Base-by-base conservation (phyloP, 2,329 filamentous ascomycete species). In the Fusarium robinianum region DNA sequence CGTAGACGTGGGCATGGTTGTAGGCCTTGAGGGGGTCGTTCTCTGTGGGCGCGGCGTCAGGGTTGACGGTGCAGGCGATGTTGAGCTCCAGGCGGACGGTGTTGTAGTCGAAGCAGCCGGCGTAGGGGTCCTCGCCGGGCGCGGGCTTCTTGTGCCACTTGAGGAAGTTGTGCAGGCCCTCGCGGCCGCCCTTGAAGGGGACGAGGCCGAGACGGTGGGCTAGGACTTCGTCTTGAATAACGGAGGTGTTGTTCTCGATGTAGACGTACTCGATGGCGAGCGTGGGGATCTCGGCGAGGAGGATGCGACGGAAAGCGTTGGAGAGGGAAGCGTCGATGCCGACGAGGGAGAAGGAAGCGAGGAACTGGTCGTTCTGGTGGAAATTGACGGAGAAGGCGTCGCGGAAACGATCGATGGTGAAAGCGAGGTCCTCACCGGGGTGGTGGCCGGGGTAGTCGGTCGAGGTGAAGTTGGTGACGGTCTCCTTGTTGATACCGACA, bases 141-240 rank as follows among this genome's bases (percentile, higher is more conserved):
- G 68, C 72, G 8, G 86, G 81, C 69, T 88, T 90, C 68, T 82
- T 82, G 70, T 82, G 90, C 84, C 88, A 95, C 66, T 84, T 84
- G 72, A 97, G 77, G 75, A 84, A 91, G 59, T 86, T 81, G 45
- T 75, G 75, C 41, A 99, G 76, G 37, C 88, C 91, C 41, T 87
- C 79, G 54, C 84, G 81, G 49, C 83, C 81, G 56, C 89, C 94
- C 55, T 85, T 87, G 58, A 99, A 85, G 12, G 95, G 94, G 41
- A 99, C 87, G 31, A 99, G 81, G 46, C 94, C 94, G 21, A 99
- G 77, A 30, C 94, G 81, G 67, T 94, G 88, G 11, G 91, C 86
- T 37, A 99, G 84, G 5, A 99, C 92, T 74, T 99, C 94, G 66
- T 99, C 94, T 68, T 97, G 92, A 63, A 99, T 94, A 23, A 99